Percentiles rank a stretch among this genome's conserved stretches.
phyloP scores from a whole-genome alignment of 805 yeast genomes.

The Ogataea ganodermae region DNA sequence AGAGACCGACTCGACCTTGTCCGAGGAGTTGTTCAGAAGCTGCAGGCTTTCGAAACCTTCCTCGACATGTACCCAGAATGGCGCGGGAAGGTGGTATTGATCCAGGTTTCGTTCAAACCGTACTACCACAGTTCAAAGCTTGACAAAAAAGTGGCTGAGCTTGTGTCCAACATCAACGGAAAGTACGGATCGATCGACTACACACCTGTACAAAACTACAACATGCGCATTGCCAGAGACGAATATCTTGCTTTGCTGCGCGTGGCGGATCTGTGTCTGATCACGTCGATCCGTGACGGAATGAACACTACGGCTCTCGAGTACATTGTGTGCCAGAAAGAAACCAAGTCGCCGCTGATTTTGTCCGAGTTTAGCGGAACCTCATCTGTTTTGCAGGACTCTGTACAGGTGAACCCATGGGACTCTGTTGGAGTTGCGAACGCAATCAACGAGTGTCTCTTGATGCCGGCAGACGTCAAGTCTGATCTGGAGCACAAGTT shows the following conservation, averaged over 20 bases:
- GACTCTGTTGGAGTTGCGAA: conserved; percentile 92
- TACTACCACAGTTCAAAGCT: conserved; percentile 59
- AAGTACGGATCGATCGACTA: conserved; percentile 79
- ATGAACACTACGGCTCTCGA: conserved; percentile 95
- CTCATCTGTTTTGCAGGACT: conserved; percentile 65
- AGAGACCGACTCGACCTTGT: conserved; percentile 91
- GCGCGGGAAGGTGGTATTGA: conserved; percentile 76
- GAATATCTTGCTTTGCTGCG: conserved; percentile 87
- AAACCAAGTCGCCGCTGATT: conserved; percentile 72
- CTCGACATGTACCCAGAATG: conserved; percentile 91
- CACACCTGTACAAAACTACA: conserved; percentile 90
- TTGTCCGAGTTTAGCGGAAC: conserved; percentile 94
- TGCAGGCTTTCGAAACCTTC: conserved; percentile 87
- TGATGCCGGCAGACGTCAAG: conserved; percentile 51
- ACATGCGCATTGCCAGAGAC: conserved; percentile 81
- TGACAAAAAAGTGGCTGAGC: conserved; percentile 80
- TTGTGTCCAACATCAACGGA: conserved; percentile 80
- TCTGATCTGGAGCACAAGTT: conserved; percentile 50
- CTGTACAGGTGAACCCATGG: conserved; percentile 93
- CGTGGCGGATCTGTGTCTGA: conserved; percentile 86
- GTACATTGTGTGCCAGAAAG: conserved; percentile 83
- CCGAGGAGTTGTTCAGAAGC: conserved; percentile 90
- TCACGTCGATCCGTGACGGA: conserved; percentile 92
- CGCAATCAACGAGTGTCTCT: conserved; percentile 69
- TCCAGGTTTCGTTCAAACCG: conserved; percentile 89